Evolutionary conservation across 2,329 filamentous ascomycete genomes (phyloP).

Genomic region (Pseudogymnoascus sp.): DNA sequence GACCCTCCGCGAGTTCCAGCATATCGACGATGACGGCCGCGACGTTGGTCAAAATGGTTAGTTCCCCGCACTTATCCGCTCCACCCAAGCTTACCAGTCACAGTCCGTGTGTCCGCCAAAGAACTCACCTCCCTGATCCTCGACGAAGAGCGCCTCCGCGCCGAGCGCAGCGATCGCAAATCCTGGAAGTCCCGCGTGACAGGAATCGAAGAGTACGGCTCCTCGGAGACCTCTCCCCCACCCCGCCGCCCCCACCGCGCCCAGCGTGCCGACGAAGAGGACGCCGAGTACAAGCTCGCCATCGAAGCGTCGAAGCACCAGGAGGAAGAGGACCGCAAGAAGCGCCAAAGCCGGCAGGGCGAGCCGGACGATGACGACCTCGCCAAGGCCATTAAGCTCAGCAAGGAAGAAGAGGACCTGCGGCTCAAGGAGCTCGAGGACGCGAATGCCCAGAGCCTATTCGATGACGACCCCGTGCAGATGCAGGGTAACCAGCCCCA

Average conservation of each 20-base stretch:
- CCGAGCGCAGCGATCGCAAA: slow-evolving; percentile 83
- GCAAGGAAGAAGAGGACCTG: slow-evolving; percentile 87
- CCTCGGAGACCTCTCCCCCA: slow-evolving; percentile 35
- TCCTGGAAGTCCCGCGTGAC: slow-evolving; percentile 95
- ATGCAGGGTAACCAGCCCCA: slow-evolving; percentile 55
- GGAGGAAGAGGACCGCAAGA: slow-evolving; percentile 79
- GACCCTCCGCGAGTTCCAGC: slow-evolving; percentile 92
- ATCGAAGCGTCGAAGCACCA: slow-evolving; percentile 93
- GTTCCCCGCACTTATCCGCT: slow-evolving; percentile 13
- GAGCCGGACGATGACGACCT: slow-evolving; percentile 71
- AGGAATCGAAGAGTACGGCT: slow-evolving; percentile 74
- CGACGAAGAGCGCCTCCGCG: slow-evolving; percentile 86
- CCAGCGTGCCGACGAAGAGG: slow-evolving; percentile 64
- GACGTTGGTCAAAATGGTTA: slow-evolving; percentile 96
- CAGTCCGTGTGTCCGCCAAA: slow-evolving; percentile 92
- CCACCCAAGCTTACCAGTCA: slow-evolving; percentile 23
- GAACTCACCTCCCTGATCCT: slow-evolving; percentile 86
- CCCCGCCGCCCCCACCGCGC: slow-evolving; percentile 41
- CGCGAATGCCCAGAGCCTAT: slow-evolving; percentile 76
- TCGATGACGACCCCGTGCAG: slow-evolving; percentile 62
- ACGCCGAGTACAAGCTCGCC: slow-evolving; percentile 81
- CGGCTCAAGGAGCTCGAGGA: slow-evolving; percentile 81
- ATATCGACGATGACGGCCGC: slow-evolving; percentile 88
- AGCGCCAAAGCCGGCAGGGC: slow-evolving; percentile 55
- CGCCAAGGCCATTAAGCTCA: slow-evolving; percentile 89